Conservation (phyloP, 129 eudicot genomes). For the Smallanthus sonchifolius region DNA sequence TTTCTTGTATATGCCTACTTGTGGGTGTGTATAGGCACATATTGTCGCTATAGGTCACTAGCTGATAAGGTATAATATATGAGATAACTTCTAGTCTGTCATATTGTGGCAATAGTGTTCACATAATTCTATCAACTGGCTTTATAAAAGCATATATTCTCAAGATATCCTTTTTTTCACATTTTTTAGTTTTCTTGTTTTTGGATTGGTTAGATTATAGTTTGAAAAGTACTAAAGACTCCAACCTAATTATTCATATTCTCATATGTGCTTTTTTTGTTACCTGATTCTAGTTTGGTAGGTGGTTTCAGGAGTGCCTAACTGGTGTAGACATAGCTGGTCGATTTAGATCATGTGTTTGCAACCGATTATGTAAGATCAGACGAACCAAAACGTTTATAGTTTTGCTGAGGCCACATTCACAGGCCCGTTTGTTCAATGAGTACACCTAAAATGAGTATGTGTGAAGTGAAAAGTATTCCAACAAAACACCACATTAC, state of each 20-base stretch:
- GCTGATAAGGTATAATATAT: constrained; percentile 11
- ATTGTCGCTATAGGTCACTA: not conserved
- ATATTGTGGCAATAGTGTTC: constrained; percentile 32
- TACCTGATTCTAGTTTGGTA: constrained; percentile 25
- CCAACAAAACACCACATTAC: too few relatives aligned
- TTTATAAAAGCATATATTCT: constrained; percentile 33
- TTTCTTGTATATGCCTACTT: constrained; percentile 14
- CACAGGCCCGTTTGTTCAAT: too few relatives aligned
- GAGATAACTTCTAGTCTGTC: constrained; percentile 20
- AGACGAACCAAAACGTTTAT: too few relatives aligned
- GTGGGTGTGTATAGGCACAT: constrained; percentile 7
- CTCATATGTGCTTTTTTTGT: constrained; percentile 27
- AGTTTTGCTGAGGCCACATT: too few relatives aligned
- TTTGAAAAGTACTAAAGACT: constrained; percentile 11
- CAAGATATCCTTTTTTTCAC: constrained; percentile 21
- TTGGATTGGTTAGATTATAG: constrained; percentile 7
- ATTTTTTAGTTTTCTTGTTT: not conserved
- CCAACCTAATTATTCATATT: constrained; percentile 25
- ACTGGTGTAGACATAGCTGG: constrained; percentile 29
- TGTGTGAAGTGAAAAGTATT: too few relatives aligned
- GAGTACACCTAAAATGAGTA: too few relatives aligned
- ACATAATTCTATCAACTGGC: constrained; percentile 34
- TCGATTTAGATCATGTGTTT: constrained; percentile 13
- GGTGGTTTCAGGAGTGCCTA: constrained; percentile 35
- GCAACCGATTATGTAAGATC: too few relatives aligned